These are phyloP conservation scores for Immersiporthe knoxdaviesiana DNA, from an alignment of 2,329 filamentous ascomycete species.

Conservation along the genomic window DNA sequence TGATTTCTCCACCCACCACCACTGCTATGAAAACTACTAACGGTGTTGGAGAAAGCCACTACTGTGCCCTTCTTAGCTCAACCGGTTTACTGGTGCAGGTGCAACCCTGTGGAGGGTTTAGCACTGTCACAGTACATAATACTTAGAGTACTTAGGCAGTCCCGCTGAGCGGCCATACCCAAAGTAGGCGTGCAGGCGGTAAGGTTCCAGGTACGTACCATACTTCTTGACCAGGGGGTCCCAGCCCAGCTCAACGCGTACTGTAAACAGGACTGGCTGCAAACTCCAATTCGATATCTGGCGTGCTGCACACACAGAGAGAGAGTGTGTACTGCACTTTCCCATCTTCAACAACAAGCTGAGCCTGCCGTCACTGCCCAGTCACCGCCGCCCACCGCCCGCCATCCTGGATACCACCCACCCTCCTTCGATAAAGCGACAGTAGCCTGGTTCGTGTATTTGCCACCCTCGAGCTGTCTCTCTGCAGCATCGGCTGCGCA, in stretches of 20 bases:
- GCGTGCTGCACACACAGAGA: too few species aligned
- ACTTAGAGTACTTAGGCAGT: background rate
- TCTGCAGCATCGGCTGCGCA: background rate
- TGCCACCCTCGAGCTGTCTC: too few species aligned
- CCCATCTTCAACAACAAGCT: background rate
- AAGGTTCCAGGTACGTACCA: background rate
- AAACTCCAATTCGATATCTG: slow-evolving; percentile 4
- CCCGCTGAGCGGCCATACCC: background rate
- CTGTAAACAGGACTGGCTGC: slow-evolving; percentile 3
- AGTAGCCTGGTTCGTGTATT: background rate
- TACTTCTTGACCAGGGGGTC: background rate
- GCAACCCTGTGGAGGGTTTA: too few species aligned
- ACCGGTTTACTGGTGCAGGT: background rate
- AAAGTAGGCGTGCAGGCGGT: background rate
- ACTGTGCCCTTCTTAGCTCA: background rate
- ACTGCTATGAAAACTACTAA: background rate
- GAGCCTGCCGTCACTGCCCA: background rate
- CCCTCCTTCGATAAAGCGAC: background rate
- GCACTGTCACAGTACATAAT: background rate
- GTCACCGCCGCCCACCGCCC: background rate
- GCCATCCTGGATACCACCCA: background rate
- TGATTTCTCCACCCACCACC: background rate
- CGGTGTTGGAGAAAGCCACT: background rate
- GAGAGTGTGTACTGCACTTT: background rate
- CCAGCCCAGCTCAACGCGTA: background rate